A percentile compares a stretch with the other conserved stretches of the same genome.
Evolutionary conservation across 2,329 filamentous ascomycete species (phyloP).

Genomic region (Trichoderma oligosporum): DNA sequence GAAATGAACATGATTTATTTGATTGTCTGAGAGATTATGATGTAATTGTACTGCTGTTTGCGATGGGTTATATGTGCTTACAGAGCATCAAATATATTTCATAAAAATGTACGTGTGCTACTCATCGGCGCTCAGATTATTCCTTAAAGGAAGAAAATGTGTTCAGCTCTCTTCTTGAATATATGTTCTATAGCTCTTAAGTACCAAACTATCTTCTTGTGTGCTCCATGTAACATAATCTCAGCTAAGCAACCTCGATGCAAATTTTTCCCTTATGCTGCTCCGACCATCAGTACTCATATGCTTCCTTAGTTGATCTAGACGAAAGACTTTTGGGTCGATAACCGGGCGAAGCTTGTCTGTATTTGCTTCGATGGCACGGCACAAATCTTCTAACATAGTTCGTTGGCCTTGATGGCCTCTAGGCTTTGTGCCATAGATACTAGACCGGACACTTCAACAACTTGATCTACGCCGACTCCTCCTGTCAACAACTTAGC

Average conservation of each 20-base stretch:
- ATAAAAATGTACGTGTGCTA: too few relatives aligned
- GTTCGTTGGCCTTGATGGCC: background rate
- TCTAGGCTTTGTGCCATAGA: slow-evolving; percentile 3
- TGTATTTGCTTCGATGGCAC: background rate
- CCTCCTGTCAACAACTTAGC: background rate
- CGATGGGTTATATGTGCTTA: too few relatives aligned
- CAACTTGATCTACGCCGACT: background rate
- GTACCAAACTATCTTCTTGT: background rate
- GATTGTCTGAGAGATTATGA: too few relatives aligned
- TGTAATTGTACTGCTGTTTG: too few relatives aligned
- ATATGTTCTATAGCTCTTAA: too few relatives aligned
- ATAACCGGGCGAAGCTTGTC: slow-evolving; percentile 3
- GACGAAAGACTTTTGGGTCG: background rate
- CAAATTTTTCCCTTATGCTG: slow-evolving; percentile 7
- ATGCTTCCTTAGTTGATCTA: slow-evolving; percentile 5
- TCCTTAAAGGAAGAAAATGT: too few relatives aligned
- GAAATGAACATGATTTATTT: too few relatives aligned
- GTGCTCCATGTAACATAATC: background rate
- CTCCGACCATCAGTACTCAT: background rate
- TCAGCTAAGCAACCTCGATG: background rate
- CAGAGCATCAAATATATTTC: too few relatives aligned
- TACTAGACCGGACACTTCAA: background rate
- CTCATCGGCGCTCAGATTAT: too few relatives aligned
- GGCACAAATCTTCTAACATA: slow-evolving; percentile 5
- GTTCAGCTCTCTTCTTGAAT: too few relatives aligned